These are phyloP conservation scores for Pittosporum tobira DNA, from an alignment of 129 eudicot genomes.

Conservation along the genomic window DNA sequence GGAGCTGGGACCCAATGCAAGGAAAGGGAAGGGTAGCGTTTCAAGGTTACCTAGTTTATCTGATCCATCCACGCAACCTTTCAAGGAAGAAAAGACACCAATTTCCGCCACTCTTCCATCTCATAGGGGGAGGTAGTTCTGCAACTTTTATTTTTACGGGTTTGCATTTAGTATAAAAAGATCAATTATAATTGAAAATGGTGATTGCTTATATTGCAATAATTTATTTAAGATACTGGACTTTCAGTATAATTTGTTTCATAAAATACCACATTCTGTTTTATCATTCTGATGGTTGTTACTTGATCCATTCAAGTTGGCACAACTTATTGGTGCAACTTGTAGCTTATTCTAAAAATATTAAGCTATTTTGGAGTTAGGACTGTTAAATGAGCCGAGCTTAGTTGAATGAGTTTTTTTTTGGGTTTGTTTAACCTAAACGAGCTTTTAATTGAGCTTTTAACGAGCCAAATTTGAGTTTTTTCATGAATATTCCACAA, in stretches of 20 bases:
- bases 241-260: not conserved
- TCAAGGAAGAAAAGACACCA: conserved; percentile 57
- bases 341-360: too few species aligned
- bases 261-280: too few species aligned
- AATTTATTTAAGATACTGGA: not conserved
- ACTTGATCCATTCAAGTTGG: too few species aligned
- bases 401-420: too few species aligned
- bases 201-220: not conserved
- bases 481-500: too few species aligned
- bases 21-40: conserved; percentile 76
- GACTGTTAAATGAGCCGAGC: too few species aligned
- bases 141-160: not conserved
- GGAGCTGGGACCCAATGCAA: conserved; percentile 89
- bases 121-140: conserved; percentile 33
- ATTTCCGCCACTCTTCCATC: conserved; percentile 17
- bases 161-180: not conserved
- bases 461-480: too few species aligned
- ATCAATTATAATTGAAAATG: not conserved
- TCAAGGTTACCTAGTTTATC: conserved; percentile 73
- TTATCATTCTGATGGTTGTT: too few species aligned
- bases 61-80: conserved; percentile 87
- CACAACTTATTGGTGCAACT: too few species aligned
- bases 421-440: too few species aligned
- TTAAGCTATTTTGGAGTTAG: too few species aligned
- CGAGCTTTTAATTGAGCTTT: too few species aligned